Evolutionary conservation across 129 eudicot species (phyloP).

Genomic region (Sambucus nigra): DNA sequence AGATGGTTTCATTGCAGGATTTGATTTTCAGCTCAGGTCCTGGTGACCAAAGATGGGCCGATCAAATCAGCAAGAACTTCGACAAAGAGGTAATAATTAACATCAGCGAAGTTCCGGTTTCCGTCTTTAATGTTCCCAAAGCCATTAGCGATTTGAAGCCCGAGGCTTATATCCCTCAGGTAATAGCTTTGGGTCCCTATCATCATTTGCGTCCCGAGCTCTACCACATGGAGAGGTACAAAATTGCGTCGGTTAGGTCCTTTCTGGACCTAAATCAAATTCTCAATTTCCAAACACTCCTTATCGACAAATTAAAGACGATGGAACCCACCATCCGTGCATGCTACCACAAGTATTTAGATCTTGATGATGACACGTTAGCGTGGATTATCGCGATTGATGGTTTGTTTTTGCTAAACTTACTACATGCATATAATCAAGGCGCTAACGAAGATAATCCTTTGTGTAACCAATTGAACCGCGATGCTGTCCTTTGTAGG

Average conservation of each 20-base stretch:
- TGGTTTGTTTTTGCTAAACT: constrained; percentile 12
- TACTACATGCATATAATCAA: not conserved
- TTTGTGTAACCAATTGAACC: not conserved
- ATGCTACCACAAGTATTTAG: constrained; percentile 16
- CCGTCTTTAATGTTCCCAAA: constrained; percentile 12
- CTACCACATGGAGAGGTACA: constrained; percentile 12
- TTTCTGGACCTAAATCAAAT: not conserved
- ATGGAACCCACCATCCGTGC: constrained; percentile 7
- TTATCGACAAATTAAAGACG: constrained; percentile 2
- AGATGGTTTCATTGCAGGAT: not conserved
- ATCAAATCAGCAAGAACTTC: not conserved
- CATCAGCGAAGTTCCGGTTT: not conserved
- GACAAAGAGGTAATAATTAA: not conserved
- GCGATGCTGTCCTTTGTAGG: not conserved
- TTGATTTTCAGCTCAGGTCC: not conserved
- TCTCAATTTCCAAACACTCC: not conserved
- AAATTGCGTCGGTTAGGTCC: constrained; percentile 6
- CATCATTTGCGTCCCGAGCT: constrained; percentile 14
- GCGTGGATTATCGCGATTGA: constrained; percentile 17
- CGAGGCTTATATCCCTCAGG: constrained; percentile 19
- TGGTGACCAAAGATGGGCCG: constrained; percentile 14
- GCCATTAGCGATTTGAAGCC: constrained; percentile 2
- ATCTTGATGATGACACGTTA: constrained; percentile 11
- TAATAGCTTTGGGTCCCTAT: constrained; percentile 16
- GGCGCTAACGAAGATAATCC: not conserved